Percentiles rank a stretch among this genome's conserved stretches.
phyloP scores from a whole-genome alignment of 208 protist genomes.

The Crithidia thermophila region DNA sequence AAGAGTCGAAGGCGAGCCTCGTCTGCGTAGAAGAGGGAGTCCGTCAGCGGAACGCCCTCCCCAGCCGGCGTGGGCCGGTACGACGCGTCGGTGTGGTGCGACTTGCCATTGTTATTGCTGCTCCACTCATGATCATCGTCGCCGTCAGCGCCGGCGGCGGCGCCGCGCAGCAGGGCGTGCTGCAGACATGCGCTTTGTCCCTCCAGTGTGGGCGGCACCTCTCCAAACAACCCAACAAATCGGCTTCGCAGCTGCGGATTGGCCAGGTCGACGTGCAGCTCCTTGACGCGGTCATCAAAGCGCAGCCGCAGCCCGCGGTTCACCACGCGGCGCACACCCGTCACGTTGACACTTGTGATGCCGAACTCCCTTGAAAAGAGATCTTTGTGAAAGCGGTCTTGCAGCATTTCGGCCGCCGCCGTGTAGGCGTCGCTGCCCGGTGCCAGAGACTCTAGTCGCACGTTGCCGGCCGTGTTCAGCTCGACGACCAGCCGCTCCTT shows the following conservation, averaged over 20 bases:
- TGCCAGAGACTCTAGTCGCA: constrained; percentile 80
- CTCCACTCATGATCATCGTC: neutral
- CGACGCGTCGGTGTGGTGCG: neutral
- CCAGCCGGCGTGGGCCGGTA: constrained; percentile 20
- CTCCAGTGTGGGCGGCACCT: constrained; percentile 36
- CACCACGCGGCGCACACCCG: constrained; percentile 77
- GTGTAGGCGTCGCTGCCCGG: constrained; percentile 62
- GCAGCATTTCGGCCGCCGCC: constrained; percentile 64
- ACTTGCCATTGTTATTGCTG: neutral
- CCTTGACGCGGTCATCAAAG: constrained; percentile 82
- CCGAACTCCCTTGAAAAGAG: constrained; percentile 58
- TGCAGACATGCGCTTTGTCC: constrained; percentile 51
- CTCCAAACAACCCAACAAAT: constrained; percentile 86
- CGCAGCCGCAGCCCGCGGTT: constrained; percentile 78
- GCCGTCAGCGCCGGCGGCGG: neutral
- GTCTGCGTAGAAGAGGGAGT: constrained; percentile 88
- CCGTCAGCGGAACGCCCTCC: constrained; percentile 87
- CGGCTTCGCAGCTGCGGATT: constrained; percentile 60
- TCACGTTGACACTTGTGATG: constrained; percentile 64
- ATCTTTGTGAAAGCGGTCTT: constrained; percentile 59
- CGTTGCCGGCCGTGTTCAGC: constrained; percentile 90
- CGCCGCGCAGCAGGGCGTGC: constrained; percentile 44
- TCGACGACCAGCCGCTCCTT: constrained; percentile 77
- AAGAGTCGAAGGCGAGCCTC: constrained; percentile 60
- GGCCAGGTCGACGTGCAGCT: constrained; percentile 77